phyloP scores from a whole-genome alignment of 805 yeast species.

The Metschnikowia hibisci region DNA sequence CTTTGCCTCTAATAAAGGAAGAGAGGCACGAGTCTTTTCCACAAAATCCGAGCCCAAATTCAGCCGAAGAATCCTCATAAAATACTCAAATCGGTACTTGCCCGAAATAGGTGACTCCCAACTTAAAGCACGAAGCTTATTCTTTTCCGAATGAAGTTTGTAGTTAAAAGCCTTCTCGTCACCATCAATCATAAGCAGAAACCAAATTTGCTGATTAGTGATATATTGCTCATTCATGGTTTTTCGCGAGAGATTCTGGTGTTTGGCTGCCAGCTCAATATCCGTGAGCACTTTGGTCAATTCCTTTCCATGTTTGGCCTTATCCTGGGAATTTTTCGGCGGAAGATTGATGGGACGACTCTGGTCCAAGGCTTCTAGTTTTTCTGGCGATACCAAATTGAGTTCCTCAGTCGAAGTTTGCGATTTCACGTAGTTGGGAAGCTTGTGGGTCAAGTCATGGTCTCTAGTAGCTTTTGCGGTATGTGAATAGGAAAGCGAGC shows the following conservation, averaged over 20 bases:
- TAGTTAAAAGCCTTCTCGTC: slow-evolving; percentile 23
- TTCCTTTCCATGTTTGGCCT: slow-evolving; percentile 52
- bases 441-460: slow-evolving; percentile 30
- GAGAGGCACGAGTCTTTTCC: slow-evolving; percentile 19
- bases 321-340: slow-evolving; percentile 55
- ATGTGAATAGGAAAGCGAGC: slow-evolving; percentile 33
- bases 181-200: slow-evolving; percentile 19
- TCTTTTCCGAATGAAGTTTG: slow-evolving; percentile 27
- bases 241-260: slow-evolving; percentile 19
- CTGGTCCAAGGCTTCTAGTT: slow-evolving; percentile 49
- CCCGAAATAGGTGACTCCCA: slow-evolving; percentile 38
- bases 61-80: slow-evolving; percentile 22
- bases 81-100: slow-evolving; percentile 25
- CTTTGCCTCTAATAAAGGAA: slow-evolving; percentile 19
- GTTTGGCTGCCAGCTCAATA: slow-evolving; percentile 31
- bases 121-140: slow-evolving; percentile 27
- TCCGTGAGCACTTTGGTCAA: slow-evolving; percentile 43
- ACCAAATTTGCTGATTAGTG: slow-evolving; percentile 28
- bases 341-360: slow-evolving; percentile 73
- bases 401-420: slow-evolving; percentile 29
- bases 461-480: slow-evolving; percentile 31
- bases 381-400: slow-evolving; percentile 55
- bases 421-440: slow-evolving; percentile 37
- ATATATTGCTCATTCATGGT: slow-evolving; percentile 17
- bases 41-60: slow-evolving; percentile 17